These are phyloP conservation scores for Zygoascus ofunaensis DNA, from an alignment of 805 yeast genomes.

Conservation along the genomic window DNA sequence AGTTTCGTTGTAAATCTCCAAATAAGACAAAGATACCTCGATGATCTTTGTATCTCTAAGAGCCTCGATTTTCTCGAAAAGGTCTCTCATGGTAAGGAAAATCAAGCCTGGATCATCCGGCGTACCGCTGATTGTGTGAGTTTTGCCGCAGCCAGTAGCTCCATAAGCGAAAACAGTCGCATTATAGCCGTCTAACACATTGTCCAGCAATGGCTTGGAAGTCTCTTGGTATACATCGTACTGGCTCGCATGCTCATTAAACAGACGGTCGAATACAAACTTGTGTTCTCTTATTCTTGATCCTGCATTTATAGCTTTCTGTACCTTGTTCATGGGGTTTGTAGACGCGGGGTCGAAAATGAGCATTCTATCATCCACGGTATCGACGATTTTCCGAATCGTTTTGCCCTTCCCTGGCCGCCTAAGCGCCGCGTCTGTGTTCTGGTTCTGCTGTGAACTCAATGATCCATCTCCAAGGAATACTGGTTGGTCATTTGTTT, in stretches of 20 bases:
- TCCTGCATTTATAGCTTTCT: slow-evolving; percentile 24
- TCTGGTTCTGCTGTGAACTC: slow-evolving; percentile 17
- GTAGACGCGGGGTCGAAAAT: slow-evolving; percentile 77
- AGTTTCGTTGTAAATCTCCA: slow-evolving; percentile 88
- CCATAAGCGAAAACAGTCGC: slow-evolving; percentile 95
- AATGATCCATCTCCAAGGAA: slow-evolving; percentile 52
- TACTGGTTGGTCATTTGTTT: slow-evolving; percentile 31
- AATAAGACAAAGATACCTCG: slow-evolving; percentile 52
- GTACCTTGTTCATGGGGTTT: slow-evolving; percentile 50
- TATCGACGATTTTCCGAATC: slow-evolving; percentile 61
- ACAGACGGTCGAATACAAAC: slow-evolving; percentile 73
- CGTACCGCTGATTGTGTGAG: slow-evolving; percentile 79
- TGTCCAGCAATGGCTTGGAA: slow-evolving; percentile 61
- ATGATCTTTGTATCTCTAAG: slow-evolving; percentile 45
- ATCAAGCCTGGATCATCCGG: slow-evolving; percentile 70
- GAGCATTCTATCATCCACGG: slow-evolving; percentile 77
- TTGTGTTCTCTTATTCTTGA: slow-evolving; percentile 56
- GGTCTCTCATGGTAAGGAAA: slow-evolving; percentile 65
- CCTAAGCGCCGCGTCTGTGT: slow-evolving; percentile 15
- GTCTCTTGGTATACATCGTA: slow-evolving; percentile 57
- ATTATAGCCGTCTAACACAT: slow-evolving; percentile 75
- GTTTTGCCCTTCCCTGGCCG: slow-evolving; percentile 30
- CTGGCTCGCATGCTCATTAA: slow-evolving; percentile 59
- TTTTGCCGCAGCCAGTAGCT: slow-evolving; percentile 95
- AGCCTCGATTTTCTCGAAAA: slow-evolving; percentile 53